Evolutionary conservation across 2,329 filamentous ascomycete species (phyloP).

Genomic region (Eutypa lata): DNA sequence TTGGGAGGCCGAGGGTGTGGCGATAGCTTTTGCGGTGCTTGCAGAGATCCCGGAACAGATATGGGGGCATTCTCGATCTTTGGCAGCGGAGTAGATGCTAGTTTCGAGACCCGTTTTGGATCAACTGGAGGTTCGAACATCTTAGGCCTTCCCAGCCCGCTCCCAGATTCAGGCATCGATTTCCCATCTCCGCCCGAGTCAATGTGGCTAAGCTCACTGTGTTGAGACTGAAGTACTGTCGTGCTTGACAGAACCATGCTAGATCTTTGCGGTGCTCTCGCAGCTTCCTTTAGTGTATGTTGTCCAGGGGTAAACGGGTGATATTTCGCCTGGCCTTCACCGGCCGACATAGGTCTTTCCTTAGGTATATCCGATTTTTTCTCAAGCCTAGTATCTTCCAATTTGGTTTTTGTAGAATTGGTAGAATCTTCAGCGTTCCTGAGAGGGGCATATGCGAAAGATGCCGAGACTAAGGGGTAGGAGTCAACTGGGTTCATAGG

Average conservation of each 20-base stretch:
- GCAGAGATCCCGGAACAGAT: neutral
- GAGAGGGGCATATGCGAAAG: conserved; percentile 24
- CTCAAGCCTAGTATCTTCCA: neutral
- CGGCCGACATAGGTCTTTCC: conserved; percentile 1
- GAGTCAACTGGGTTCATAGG: conserved; percentile 14
- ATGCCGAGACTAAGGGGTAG: conserved; percentile 26
- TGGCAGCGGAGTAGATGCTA: neutral
- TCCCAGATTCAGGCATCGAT: neutral
- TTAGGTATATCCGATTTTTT: conserved; percentile 11
- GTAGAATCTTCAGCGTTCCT: conserved; percentile 3
- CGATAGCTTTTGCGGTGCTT: conserved; percentile 1
- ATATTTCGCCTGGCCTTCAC: conserved; percentile 12
- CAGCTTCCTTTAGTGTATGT: conserved; percentile 3
- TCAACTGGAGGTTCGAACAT: neutral
- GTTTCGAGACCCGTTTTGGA: neutral
- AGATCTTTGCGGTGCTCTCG: conserved; percentile 5
- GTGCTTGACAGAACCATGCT: conserved; percentile 15
- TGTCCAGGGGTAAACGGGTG: conserved; percentile 19
- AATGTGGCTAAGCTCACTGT: conserved; percentile 21
- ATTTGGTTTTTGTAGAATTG: neutral
- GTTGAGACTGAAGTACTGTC: conserved; percentile 23
- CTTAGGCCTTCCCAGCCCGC: neutral
- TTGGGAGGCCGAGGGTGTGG: conserved; percentile 2
- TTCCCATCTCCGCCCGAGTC: neutral
- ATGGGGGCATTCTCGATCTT: neutral